A percentile compares a stretch with the other conserved stretches of the same genome.
These are phyloP conservation scores for Ogataea trehaloabstinens DNA, from an alignment of 805 yeast species.

Conservation along the genomic window DNA sequence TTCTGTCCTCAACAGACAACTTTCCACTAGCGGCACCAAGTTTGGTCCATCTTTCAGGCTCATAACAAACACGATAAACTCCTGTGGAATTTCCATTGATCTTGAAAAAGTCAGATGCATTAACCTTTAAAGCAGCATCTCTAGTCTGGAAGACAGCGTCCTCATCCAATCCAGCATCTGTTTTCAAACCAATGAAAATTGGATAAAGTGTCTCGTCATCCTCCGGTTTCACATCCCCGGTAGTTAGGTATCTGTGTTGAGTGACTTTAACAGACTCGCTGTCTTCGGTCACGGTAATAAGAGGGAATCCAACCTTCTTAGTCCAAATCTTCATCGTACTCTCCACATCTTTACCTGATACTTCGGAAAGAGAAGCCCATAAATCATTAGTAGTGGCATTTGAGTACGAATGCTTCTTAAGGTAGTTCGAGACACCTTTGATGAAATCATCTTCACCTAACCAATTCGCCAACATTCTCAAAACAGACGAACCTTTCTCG, in stretches of 20 bases:
- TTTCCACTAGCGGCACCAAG: constrained; percentile 38
- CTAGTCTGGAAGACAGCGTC: constrained; percentile 28
- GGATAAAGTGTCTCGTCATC: constrained; percentile 63
- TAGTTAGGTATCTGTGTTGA: constrained; percentile 63
- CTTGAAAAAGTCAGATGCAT: constrained; percentile 38
- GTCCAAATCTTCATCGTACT: constrained; percentile 73
- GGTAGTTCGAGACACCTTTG: constrained; percentile 70
- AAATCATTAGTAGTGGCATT: constrained; percentile 75
- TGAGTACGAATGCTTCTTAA: constrained; percentile 59
- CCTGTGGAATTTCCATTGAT: constrained; percentile 53
- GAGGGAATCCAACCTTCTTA: constrained; percentile 70
- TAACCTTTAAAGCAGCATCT: constrained; percentile 15
- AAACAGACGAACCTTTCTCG: constrained; percentile 74
- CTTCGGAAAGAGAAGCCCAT: constrained; percentile 66
- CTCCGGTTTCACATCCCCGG: constrained; percentile 62
- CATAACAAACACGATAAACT: constrained; percentile 53
- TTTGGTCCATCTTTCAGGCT: constrained; percentile 35
- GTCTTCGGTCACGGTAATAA: constrained; percentile 47
- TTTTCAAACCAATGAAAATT: constrained; percentile 44
- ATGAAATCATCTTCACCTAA: constrained; percentile 69
- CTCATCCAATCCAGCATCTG: constrained; percentile 29
- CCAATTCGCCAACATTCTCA: constrained; percentile 72
- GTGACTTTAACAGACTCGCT: constrained; percentile 35
- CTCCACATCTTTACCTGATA: constrained; percentile 62
- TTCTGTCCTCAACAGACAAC: constrained; percentile 48